Percentiles rank a stretch among this genome's conserved stretches.
Conservation (phyloP, 441 rosid species). For the Pelargonium fulgidum region DNA sequence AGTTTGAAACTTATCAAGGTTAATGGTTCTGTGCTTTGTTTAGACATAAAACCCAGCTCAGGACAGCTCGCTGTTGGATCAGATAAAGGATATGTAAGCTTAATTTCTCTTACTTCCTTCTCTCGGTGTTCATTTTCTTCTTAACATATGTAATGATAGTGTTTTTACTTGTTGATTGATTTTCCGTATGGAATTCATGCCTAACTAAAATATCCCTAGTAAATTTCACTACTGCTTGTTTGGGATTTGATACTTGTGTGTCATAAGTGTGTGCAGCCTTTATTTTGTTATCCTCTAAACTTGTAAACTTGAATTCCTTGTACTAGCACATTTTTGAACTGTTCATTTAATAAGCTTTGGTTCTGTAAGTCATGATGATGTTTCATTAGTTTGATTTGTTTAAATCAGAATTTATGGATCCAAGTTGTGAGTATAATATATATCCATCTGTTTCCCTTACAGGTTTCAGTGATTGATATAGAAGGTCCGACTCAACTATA, state of each 20-base stretch:
- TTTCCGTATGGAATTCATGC: neutral
- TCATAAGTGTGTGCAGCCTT: neutral
- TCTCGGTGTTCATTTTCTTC: slow-evolving; percentile 2
- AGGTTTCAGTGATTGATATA: slow-evolving; percentile 65
- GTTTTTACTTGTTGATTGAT: neutral
- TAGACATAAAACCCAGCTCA: slow-evolving; percentile 42
- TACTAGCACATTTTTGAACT: neutral
- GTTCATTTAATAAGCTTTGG: neutral
- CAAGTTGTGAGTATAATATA: slow-evolving; percentile 13
- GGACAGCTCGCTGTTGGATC: slow-evolving; percentile 69
- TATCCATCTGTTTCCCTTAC: slow-evolving; percentile 14
- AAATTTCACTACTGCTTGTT: neutral
- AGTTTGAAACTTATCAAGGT: slow-evolving; percentile 57
- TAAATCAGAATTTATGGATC: neutral
- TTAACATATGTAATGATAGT: neutral
- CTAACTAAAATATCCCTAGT: neutral
- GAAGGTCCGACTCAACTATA: slow-evolving; percentile 50
- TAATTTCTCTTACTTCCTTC: slow-evolving; percentile 12
- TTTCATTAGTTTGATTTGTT: neutral
- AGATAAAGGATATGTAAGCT: slow-evolving; percentile 82
- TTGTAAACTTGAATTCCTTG: neutral
- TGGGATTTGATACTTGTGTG: neutral
- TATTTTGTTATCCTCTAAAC: neutral
- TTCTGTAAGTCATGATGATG: neutral
- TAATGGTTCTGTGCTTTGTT: slow-evolving; percentile 56